Evolutionary conservation across 2,329 filamentous ascomycete genomes (phyloP), one percentile per base, ranked within the genome.

Genomic region (Tolypocladium sp.): DNA sequence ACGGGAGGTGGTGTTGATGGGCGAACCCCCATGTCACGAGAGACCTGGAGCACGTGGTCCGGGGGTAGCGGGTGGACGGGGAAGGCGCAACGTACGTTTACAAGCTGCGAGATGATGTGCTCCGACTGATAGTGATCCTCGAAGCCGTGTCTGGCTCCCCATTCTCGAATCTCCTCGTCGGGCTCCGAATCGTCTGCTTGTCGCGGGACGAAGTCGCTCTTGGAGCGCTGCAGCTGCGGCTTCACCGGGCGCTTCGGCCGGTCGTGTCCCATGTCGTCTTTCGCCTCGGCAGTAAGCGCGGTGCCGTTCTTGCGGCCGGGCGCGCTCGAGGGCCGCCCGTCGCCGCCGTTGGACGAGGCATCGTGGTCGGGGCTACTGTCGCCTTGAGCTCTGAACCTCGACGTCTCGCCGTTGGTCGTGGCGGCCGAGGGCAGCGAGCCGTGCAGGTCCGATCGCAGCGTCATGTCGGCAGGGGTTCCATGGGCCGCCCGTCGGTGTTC

Each of bases 91-190:
- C 87, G 77, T 76, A 92, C 89, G 70, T 88, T 92, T 57, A 89
- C 91, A 63, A 96, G 80, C 64, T 92, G 83, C 59, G 89, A 89
- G 66, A 95, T 89, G 68, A 95, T 92, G 69, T 96, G 91, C 65
- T 92, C 90, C 6, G 90, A 95, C 69, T 91, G 89, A 71, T 96
- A 92, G 73, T 96, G 91, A 66, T 92, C 89, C 70, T 96, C 91
- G 78, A 94, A 97, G 55, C 92, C 92, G 76, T 97, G 92, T 55
- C 92, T 84, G 72, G 81, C 81, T 9, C 82, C 82, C 79, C 80
- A 82, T 64, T 80, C 78, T 51, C 75, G 73, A 38, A 79, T 71
- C 49, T 80, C 78, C 4, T 80, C 77, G 35, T 70, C 66, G 56
- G 72, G 69, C 49, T 78, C 77, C 49, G 71, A 62, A 22, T 77